Percentiles rank a stretch among this genome's conserved stretches.
phyloP scores from a whole-genome alignment of 148 eudicot genomes.

The Limonium bicolor region DNA sequence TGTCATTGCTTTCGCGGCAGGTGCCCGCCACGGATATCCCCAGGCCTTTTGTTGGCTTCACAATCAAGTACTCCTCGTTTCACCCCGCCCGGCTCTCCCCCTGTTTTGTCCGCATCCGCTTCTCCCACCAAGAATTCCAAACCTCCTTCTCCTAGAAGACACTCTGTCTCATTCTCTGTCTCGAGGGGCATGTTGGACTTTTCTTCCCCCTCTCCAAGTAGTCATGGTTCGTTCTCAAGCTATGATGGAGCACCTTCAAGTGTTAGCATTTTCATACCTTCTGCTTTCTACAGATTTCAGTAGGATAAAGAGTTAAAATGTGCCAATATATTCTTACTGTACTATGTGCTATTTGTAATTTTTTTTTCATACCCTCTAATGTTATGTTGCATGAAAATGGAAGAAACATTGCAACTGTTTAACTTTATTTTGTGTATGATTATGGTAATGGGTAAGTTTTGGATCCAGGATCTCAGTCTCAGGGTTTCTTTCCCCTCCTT shows the following conservation, averaged over 20 bases:
- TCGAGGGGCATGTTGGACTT: conserved; percentile 48
- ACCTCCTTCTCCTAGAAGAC: conserved; percentile 77
- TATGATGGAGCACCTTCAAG: conserved; percentile 40
- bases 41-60: conserved; percentile 55
- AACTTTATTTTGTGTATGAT: too few relatives aligned
- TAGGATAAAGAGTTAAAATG: too few relatives aligned
- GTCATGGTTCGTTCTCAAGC: conserved; percentile 48
- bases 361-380: too few relatives aligned
- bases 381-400: too few relatives aligned
- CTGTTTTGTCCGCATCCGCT: conserved; percentile 44
- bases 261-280: too few relatives aligned
- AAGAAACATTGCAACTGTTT: too few relatives aligned
- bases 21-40: conserved; percentile 61
- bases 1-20: conserved; percentile 15
- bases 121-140: conserved; percentile 73
- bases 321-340: too few relatives aligned
- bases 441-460: too few relatives aligned
- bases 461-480: too few relatives aligned
- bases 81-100: conserved; percentile 95
- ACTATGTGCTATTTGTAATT: too few relatives aligned
- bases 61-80: conserved; percentile 71
- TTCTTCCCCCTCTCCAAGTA: conserved; percentile 35
- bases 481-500: too few relatives aligned
- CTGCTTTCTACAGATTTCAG: too few relatives aligned
- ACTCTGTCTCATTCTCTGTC: conserved; percentile 56